Base-by-base conservation (phyloP, 768 basidiomycete genomes). In the Leucocoprinus leucothites region DNA sequence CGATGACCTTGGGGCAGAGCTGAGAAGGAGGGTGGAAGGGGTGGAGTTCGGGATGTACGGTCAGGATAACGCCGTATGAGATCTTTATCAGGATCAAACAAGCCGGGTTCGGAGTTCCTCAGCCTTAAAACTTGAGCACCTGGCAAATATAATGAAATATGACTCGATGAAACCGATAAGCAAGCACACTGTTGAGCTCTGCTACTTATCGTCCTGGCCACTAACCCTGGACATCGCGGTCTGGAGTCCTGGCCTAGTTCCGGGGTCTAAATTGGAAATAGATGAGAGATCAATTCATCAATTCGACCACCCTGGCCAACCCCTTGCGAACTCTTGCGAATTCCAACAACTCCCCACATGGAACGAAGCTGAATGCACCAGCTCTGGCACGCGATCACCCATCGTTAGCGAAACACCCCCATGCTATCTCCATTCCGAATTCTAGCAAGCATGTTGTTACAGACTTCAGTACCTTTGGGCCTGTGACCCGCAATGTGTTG, bases 351-450 rank as follows among this genome's bases (percentile, higher is more conserved):
- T 9, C 47, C 48, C 48, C 48, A 50, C 48, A 50, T 50, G 48
- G 48, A 31, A 7, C 22, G 36, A 50, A 50, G 22, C 13, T 9
- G 34, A 24, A 22, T 19, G 43, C 11, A 11, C 19, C 16, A 19
- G 21, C 21, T 24, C 31, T 31, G 22, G 21, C 43, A 44, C 21
- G 43, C 43, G n/a, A 24, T 24, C 24, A 19, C 14, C 36, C 0
- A 11, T 49, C 48, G 18, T 38, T 50, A 18, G 48, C 36, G 48
- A 50, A 50, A 36, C 48, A 50, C 38, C 5, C 14, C 48, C 48
- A 38, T 40, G 36, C 22, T 38, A 48, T 48, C 25, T 34, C 28
- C 16, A 19, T 22, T 44, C 6, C 22, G 43, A 11, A 44, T 22
- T 11, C 16, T 41, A 5, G 40, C 16, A 19, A 41, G 13, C 40